phyloP scores from a whole-genome alignment of 1,284 basidiomycete genomes.

The Coriolopsis trogii region DNA sequence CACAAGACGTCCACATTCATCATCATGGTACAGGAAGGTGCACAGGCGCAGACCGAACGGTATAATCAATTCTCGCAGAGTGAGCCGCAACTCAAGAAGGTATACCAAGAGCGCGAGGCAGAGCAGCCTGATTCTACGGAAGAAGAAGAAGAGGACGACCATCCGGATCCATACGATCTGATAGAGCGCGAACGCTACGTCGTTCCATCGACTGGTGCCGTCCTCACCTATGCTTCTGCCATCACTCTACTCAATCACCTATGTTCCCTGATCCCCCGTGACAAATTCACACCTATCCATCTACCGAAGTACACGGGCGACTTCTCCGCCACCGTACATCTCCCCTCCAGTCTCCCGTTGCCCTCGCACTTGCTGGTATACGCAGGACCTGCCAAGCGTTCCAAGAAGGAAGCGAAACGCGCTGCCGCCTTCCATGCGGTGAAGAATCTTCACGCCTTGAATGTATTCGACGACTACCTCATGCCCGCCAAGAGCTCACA shows the following conservation, averaged over 20 bases:
- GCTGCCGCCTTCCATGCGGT: slow-evolving; percentile 80
- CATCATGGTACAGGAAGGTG: slow-evolving; percentile 72
- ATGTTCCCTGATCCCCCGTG: slow-evolving; percentile 75
- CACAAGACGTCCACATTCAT: slow-evolving; percentile 76
- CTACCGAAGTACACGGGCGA: slow-evolving; percentile 65
- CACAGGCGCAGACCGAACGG: slow-evolving; percentile 52
- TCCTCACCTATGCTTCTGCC: slow-evolving; percentile 76
- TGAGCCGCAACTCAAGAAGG: slow-evolving; percentile 63
- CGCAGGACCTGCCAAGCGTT: slow-evolving; percentile 55
- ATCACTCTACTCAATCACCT: slow-evolving; percentile 70
- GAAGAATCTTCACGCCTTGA: slow-evolving; percentile 62
- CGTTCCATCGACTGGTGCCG: slow-evolving; percentile 70
- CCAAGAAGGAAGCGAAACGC: slow-evolving; percentile 81
- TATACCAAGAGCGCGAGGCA: slow-evolving; percentile 59
- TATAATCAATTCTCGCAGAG: slow-evolving; percentile 60
- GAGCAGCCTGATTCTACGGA: slow-evolving; percentile 19
- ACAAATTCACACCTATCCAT: slow-evolving; percentile 63
- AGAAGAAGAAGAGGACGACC: slow-evolving; percentile 47
- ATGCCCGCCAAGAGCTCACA: slow-evolving; percentile 55
- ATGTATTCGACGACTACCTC: slow-evolving; percentile 80
- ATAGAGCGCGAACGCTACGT: slow-evolving; percentile 70
- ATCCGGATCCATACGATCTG: slow-evolving; percentile 55
- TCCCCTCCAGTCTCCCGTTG: slow-evolving; percentile 73
- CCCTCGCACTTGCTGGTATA: slow-evolving; percentile 54
- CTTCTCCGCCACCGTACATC: slow-evolving; percentile 56